These are phyloP conservation scores for Clarireedia monteithiana DNA, from an alignment of 2,329 filamentous ascomycete species.

Conservation along the genomic window DNA sequence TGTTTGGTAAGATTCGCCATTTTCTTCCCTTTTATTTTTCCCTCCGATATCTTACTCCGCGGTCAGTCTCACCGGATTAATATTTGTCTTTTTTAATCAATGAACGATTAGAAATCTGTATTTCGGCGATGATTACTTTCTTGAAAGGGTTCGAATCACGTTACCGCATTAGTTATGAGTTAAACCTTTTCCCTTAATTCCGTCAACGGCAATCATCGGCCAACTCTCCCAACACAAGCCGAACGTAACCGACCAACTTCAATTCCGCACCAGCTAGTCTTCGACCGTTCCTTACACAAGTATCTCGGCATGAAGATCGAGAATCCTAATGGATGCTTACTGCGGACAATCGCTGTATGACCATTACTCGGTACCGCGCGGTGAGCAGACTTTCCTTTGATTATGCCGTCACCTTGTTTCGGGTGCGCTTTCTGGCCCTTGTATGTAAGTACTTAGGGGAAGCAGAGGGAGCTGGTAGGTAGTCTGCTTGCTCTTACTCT, in stretches of 20 bases:
- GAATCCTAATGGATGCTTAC: not conserved
- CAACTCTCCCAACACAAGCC: not conserved
- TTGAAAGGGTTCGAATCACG: not conserved
- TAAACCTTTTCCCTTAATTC: not conserved
- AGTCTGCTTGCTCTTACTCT: no score
- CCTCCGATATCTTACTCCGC: no score
- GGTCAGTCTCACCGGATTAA: not conserved
- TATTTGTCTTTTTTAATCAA: not conserved
- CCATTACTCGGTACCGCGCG: not conserved
- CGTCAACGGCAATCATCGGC: not conserved
- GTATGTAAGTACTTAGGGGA: not conserved
- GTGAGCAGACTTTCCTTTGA: not conserved
- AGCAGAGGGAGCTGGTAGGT: no score
- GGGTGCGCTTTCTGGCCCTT: not conserved
- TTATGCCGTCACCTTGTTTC: not conserved
- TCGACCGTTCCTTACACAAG: no score
- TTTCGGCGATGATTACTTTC: not conserved
- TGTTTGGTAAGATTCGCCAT: slow-evolving; percentile 45
- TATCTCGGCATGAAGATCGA: no score
- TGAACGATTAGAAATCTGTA: no score
- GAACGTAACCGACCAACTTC: not conserved
- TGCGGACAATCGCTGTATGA: not conserved
- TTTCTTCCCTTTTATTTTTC: slow-evolving; percentile 18
- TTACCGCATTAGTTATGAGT: no score
- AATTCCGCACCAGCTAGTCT: no score